Percentiles rank a stretch among this genome's conserved stretches.
Conservation (phyloP, 2,329 filamentous ascomycete species). For the Nothophaeocryptopus gaeumannii region DNA sequence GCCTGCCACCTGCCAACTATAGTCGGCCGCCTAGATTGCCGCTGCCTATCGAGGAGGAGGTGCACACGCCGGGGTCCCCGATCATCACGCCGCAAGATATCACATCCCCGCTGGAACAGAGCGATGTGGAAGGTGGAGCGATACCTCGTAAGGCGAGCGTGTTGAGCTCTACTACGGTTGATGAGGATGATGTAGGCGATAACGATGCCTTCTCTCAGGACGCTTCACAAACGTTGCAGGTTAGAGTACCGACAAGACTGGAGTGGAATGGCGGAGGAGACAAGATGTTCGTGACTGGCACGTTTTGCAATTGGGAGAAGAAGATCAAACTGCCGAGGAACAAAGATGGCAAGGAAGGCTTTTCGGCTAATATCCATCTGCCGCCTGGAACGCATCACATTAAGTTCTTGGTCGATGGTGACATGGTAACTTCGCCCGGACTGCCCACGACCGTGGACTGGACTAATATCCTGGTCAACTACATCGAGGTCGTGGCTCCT, state of each 20-base stretch:
- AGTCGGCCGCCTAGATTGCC: conserved; percentile 81
- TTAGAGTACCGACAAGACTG: conserved; percentile 77
- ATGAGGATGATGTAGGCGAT: conserved; percentile 66
- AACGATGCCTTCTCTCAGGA: conserved; percentile 66
- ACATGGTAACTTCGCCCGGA: conserved; percentile 83
- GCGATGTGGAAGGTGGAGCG: conserved; percentile 49
- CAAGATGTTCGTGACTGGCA: conserved; percentile 94
- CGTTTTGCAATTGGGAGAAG: conserved; percentile 94
- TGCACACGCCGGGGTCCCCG: conserved; percentile 84
- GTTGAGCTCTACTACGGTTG: conserved; percentile 58
- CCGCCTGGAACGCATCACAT: conserved; percentile 94
- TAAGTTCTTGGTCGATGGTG: conserved; percentile 90
- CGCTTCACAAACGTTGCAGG: conserved; percentile 62
- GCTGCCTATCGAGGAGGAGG: conserved; percentile 88
- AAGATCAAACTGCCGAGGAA: conserved; percentile 84
- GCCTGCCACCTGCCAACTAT: conserved; percentile 44
- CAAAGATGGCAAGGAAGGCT: conserved; percentile 52
- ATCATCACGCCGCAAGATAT: conserved; percentile 71
- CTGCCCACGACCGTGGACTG: conserved; percentile 95
- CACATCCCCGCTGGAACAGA: conserved; percentile 46
- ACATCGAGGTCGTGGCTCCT: conserved; percentile 71
- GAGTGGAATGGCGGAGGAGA: conserved; percentile 79
- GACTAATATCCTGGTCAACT: conserved; percentile 97
- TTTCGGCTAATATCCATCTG: conserved; percentile 76
- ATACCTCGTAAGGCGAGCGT: conserved; percentile 54